Conservation (phyloP, 345 rosid species). For the Acer yangbiense region DNA sequence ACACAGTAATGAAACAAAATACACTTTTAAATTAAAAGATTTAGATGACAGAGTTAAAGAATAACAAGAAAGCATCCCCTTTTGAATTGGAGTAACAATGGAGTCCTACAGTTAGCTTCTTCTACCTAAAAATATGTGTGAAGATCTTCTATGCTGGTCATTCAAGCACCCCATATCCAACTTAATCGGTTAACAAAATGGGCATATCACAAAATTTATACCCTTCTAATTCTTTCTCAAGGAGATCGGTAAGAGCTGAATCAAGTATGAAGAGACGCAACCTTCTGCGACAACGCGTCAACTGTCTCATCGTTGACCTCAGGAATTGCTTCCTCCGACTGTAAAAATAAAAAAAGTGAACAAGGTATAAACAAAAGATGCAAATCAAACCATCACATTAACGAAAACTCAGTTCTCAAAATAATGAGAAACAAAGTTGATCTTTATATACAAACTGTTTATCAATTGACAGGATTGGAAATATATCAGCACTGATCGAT, state of each 20-base stretch:
- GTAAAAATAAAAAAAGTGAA: slow-evolving; percentile 16
- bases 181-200: not conserved
- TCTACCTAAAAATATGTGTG: slow-evolving; percentile 13
- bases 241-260: not conserved
- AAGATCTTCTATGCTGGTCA: slow-evolving; percentile 13
- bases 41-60: not conserved
- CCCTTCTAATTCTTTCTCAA: slow-evolving; percentile 13
- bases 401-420: not conserved
- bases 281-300: slow-evolving; percentile 53
- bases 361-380: not conserved
- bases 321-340: slow-evolving; percentile 51
- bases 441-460: not conserved
- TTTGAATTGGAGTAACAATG: not conserved
- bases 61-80: slow-evolving; percentile 3
- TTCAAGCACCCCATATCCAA: slow-evolving; percentile 15
- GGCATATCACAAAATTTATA: not conserved
- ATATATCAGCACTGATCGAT: not conserved
- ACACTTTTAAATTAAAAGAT: slow-evolving; percentile 8
- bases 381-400: not conserved
- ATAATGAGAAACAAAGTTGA: not conserved
- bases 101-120: slow-evolving; percentile 23
- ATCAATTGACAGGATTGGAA: not conserved
- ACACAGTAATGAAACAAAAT: slow-evolving; percentile 12
- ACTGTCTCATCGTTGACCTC: slow-evolving; percentile 51
- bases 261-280: slow-evolving; percentile 57